phyloP scores from a whole-genome alignment of 805 yeast genomes.

The Spathaspora girioi region DNA sequence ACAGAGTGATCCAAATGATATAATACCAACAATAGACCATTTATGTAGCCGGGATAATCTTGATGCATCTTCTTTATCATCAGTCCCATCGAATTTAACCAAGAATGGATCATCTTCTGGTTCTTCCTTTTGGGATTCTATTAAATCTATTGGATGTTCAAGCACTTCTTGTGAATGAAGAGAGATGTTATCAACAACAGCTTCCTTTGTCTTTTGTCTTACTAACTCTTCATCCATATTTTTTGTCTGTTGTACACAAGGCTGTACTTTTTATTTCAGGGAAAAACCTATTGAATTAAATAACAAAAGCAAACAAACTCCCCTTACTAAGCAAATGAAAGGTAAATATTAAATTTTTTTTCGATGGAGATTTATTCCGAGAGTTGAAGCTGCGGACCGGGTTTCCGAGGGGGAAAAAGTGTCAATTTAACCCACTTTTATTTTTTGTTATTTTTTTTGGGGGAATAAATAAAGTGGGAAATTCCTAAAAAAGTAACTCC shows the following conservation, averaged over 20 bases:
- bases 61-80: conserved; percentile 23
- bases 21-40: conserved; percentile 21
- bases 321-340: too few species aligned
- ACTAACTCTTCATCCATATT: background rate
- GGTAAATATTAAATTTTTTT: too few species aligned
- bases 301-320: background rate
- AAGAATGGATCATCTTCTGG: conserved; percentile 4
- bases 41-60: conserved; percentile 18
- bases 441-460: too few species aligned
- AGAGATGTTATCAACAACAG: background rate
- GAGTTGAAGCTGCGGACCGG: too few species aligned
- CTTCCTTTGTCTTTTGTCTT: background rate
- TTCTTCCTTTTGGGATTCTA: background rate
- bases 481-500: too few species aligned
- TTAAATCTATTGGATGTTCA: background rate
- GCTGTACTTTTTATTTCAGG: background rate
- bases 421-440: too few species aligned
- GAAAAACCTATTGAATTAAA: background rate
- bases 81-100: conserved; percentile 21
- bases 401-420: too few species aligned
- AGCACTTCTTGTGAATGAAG: background rate
- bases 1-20: conserved; percentile 20
- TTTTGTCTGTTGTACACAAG: background rate
- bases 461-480: too few species aligned
- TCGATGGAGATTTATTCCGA: too few species aligned